Percentiles rank a stretch among this genome's conserved stretches.
These are phyloP conservation scores for Calonectria montana DNA, from an alignment of 2,329 filamentous ascomycete species.

Conservation along the genomic window DNA sequence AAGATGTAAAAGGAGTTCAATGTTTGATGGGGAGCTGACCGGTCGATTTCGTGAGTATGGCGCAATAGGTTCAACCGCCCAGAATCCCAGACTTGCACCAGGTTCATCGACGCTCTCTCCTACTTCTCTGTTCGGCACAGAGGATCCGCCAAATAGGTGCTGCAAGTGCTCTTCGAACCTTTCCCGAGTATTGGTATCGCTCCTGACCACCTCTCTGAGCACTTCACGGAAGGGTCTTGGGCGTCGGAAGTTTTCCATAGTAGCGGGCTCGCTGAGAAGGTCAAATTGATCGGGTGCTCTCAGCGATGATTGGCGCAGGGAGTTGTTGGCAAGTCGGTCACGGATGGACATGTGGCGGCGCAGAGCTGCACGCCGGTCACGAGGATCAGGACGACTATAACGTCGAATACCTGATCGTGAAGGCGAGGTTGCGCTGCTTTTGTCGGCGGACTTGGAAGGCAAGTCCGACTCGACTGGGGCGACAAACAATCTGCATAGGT, in stretches of 20 bases:
- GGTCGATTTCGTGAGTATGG: constrained; percentile 32
- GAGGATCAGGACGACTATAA: constrained; percentile 44
- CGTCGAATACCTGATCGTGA: constrained; percentile 57
- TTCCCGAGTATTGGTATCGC: constrained; percentile 39
- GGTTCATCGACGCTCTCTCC: constrained; percentile 23
- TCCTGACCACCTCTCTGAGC: constrained; percentile 40
- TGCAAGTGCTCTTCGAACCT: constrained; percentile 44
- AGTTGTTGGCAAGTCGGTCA: constrained; percentile 32
- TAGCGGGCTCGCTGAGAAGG: background rate
- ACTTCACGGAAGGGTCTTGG: constrained; percentile 40
- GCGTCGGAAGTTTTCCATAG: constrained; percentile 8
- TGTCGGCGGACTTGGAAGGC: constrained; percentile 49
- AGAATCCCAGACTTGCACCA: constrained; percentile 38
- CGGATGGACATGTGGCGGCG: constrained; percentile 44
- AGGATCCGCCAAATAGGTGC: constrained; percentile 36
- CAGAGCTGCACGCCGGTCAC: constrained; percentile 46
- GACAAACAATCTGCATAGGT: constrained; percentile 55
- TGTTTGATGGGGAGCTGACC: constrained; percentile 32
- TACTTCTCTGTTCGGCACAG: constrained; percentile 24
- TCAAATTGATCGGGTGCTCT: constrained; percentile 16
- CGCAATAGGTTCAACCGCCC: constrained; percentile 36
- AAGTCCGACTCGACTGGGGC: constrained; percentile 59
- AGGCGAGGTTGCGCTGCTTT: constrained; percentile 43
- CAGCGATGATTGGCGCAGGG: constrained; percentile 14
- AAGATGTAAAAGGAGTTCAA: background rate